Evolutionary conservation across 2,329 filamentous ascomycete genomes (phyloP), one percentile per base, ranked within the genome.

Genomic region (Aspergillus hortae): DNA sequence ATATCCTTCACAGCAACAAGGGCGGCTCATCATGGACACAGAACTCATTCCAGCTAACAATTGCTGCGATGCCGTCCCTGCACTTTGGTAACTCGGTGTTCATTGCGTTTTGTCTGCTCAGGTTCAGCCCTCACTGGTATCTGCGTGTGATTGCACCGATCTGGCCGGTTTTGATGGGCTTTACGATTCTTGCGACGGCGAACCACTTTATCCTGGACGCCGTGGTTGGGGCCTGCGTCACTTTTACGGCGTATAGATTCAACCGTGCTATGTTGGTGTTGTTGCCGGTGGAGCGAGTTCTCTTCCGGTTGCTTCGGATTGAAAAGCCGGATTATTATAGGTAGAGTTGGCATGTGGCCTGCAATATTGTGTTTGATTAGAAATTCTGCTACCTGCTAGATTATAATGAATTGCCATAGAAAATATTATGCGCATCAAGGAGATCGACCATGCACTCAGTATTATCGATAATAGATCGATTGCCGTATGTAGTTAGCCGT

Each of bases 161-260:
- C 1, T 78, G 76, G 76, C 75, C 74, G 1, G 46, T 63, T 3
- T 61, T 67, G 9, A 78, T 78, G 75, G 59, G 54, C 4, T 33
- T 80, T 6, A 85, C 84, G 25, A 87, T 88, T 58, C 76, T 87
- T 17, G 81, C 85, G 5, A 87, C 85, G 0, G 85, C 85, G 40
- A 87, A 88, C 64, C 84, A 88, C 67, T 80, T 86, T 65, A 74
- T 88, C 46, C 78, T 88, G 3, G 85, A 88, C 63, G 84, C 84
- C 1, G 78, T 87, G 0, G 84, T 84, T 0, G 85, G 85, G 6
- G 81, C 81, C 4, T 54, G 52, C 23, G 61, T 65, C 21, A 53
- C 61, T 68, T 21, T 55, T 11, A 35, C 49, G 14, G 63, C 62
- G 19, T 64, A 57, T 12, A 36, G 47, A n/a, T 58, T 58, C 14